phyloP scores from a whole-genome alignment of 352 stramenopile species.

The Phytophthora pini region DNA sequence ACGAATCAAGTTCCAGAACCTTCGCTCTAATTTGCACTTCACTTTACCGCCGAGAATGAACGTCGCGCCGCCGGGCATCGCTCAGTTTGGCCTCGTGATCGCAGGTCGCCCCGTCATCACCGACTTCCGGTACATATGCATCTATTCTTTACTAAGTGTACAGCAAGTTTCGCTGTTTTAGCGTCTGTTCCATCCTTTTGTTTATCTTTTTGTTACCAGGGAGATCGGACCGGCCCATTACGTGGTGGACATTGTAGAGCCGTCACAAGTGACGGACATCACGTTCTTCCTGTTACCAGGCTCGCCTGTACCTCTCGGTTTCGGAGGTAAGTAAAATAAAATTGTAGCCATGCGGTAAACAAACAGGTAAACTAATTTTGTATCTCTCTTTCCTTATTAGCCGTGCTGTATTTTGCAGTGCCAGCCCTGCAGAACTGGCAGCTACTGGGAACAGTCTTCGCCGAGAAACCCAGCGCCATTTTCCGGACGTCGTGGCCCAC shows the following conservation, averaged over 20 bases:
- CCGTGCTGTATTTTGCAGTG: slow-evolving; percentile 77
- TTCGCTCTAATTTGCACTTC: slow-evolving; percentile 5
- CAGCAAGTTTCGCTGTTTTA: no score
- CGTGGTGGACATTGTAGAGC: slow-evolving; percentile 66
- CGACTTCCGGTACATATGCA: slow-evolving; percentile 53
- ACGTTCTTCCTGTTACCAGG: slow-evolving; percentile 79
- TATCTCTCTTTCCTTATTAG: slow-evolving; percentile 26
- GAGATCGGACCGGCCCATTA: slow-evolving; percentile 72
- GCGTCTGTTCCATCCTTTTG: not conserved
- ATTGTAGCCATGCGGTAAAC: slow-evolving; percentile 12
- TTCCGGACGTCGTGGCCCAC: slow-evolving; percentile 73
- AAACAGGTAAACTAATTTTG: slow-evolving; percentile 6
- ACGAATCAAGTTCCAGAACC: slow-evolving; percentile 17
- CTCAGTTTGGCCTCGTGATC: slow-evolving; percentile 74
- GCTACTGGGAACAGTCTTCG: slow-evolving; percentile 73
- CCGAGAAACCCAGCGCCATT: slow-evolving; percentile 73
- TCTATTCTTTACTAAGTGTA: no score
- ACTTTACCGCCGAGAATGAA: slow-evolving; percentile 29
- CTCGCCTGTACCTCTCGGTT: slow-evolving; percentile 65
- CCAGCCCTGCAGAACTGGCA: slow-evolving; percentile 76
- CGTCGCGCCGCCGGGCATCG: slow-evolving; percentile 33
- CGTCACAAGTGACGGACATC: slow-evolving; percentile 65
- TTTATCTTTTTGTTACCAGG: slow-evolving; percentile 27
- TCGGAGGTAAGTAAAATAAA: slow-evolving; percentile 37
- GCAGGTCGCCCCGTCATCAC: slow-evolving; percentile 68